Conservation (phyloP, 148 eudicot species). For the Talinum fruticosum region DNA sequence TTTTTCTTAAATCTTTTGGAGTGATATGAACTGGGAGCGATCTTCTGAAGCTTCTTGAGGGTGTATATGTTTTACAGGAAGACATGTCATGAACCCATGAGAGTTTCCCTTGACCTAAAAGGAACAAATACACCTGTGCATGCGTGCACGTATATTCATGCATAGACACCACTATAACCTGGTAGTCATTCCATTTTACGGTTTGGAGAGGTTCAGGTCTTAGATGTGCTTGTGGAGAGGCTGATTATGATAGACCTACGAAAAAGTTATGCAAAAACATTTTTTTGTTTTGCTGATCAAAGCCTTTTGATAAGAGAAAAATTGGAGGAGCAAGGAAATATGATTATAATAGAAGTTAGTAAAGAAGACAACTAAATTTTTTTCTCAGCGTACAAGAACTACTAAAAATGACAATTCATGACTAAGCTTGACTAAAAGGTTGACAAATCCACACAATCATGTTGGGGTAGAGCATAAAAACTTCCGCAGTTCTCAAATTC, state of each 20-base stretch:
- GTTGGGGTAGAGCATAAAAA: not conserved
- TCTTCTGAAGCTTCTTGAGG: not conserved
- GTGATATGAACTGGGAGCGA: not conserved
- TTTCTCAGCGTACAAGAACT: not conserved
- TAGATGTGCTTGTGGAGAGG: too few relatives aligned
- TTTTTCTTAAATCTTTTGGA: not conserved
- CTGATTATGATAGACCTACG: too few relatives aligned
- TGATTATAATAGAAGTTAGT: not conserved
- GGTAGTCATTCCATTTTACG: not conserved
- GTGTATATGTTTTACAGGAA: not conserved
- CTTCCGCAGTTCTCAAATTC: not conserved
- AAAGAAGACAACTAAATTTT: not conserved
- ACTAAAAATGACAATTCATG: not conserved
- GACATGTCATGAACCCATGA: not conserved
- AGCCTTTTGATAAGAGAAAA: too few relatives aligned
- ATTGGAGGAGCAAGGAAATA: not conserved
- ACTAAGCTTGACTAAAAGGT: not conserved
- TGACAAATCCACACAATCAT: not conserved
- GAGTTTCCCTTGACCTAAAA: not conserved
- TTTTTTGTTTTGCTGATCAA: too few relatives aligned
- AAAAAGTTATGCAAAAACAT: too few relatives aligned
- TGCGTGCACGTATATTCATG: not conserved
- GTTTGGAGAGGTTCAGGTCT: too few relatives aligned
- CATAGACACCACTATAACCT: not conserved
- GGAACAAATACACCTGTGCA: not conserved